Evolutionary conservation across 139 green algal genomes (phyloP).

Genomic region (Microglena sp.): DNA sequence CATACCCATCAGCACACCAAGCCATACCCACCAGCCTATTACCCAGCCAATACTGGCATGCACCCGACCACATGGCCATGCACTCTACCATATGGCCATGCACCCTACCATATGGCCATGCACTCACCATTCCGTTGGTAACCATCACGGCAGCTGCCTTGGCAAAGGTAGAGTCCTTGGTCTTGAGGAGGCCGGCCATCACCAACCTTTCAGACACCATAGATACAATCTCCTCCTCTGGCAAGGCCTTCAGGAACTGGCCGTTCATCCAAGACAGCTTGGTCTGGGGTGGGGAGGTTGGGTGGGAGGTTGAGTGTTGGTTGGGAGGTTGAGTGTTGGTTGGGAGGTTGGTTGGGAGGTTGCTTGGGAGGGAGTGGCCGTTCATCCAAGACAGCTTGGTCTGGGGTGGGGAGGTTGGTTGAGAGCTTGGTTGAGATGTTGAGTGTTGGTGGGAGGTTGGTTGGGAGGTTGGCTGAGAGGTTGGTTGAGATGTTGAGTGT

Average conservation of each 20-base stretch:
- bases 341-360: no score
- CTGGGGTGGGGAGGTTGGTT: conserved; percentile 1
- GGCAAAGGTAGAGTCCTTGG: conserved; percentile 48
- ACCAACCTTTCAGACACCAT: conserved; percentile 39
- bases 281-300: conserved; percentile 14
- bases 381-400: conserved; percentile 84
- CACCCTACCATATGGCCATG: no score
- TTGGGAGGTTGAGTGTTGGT: no score
- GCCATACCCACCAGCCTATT: no score
- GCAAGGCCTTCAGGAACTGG: conserved; percentile 70
- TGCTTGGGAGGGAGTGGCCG: conserved; percentile 89
- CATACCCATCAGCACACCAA: no score
- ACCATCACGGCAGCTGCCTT: conserved; percentile 34
- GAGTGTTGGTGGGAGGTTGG: no score
- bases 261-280: conserved; percentile 89
- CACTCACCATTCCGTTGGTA: conserved; percentile 37
- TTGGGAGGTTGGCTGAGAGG: no score
- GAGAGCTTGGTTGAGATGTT: no score
- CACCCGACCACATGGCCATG: no score
- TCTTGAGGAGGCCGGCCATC: conserved; percentile 45
- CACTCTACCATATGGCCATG: no score
- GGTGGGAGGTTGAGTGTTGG: neutral
- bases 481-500: no score
- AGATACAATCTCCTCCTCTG: conserved; percentile 34
- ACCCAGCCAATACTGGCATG: no score